Conservation (phyloP, 768 basidiomycete species). For the Tylopilus sp. region DNA sequence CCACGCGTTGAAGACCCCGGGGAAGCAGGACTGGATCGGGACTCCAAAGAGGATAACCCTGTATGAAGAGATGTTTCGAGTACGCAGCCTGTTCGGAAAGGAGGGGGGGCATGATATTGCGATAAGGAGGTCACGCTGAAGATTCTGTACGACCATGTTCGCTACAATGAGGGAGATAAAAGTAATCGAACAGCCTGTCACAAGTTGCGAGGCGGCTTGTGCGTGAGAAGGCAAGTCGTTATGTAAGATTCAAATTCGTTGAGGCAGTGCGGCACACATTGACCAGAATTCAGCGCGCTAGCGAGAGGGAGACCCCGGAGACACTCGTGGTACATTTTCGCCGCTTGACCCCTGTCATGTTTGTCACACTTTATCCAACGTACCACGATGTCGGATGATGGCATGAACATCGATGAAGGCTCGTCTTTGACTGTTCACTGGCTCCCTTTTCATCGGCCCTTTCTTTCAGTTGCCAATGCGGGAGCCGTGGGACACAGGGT, state of each 20-base stretch:
- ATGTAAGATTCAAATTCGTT: slow-evolving; percentile 10
- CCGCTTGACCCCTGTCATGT: slow-evolving; percentile 19
- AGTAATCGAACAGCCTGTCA: no score
- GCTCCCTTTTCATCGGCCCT: neutral
- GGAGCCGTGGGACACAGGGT: slow-evolving; percentile 77
- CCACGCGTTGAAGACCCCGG: no score
- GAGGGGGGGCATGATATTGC: no score
- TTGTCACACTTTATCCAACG: slow-evolving; percentile 14
- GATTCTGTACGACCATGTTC: no score
- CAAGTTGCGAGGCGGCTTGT: no score
- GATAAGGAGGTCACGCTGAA: no score
- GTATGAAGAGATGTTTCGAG: no score
- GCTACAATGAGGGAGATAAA: no score
- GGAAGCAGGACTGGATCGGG: no score
- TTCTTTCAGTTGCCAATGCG: slow-evolving; percentile 49
- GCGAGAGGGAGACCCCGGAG: slow-evolving; percentile 1
- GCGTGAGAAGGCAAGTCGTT: neutral
- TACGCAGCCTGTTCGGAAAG: no score
- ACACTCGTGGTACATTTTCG: slow-evolving; percentile 3
- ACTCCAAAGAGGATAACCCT: no score
- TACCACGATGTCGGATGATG: slow-evolving; percentile 82
- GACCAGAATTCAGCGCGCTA: slow-evolving; percentile 6
- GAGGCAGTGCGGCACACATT: slow-evolving; percentile 18
- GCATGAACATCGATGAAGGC: slow-evolving; percentile 92
- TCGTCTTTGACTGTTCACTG: slow-evolving; percentile 14